Percentiles rank a stretch among this genome's conserved stretches.
Evolutionary conservation across 139 green algal genomes (phyloP).

Genomic region (Chlamydomonas schloesseri): DNA sequence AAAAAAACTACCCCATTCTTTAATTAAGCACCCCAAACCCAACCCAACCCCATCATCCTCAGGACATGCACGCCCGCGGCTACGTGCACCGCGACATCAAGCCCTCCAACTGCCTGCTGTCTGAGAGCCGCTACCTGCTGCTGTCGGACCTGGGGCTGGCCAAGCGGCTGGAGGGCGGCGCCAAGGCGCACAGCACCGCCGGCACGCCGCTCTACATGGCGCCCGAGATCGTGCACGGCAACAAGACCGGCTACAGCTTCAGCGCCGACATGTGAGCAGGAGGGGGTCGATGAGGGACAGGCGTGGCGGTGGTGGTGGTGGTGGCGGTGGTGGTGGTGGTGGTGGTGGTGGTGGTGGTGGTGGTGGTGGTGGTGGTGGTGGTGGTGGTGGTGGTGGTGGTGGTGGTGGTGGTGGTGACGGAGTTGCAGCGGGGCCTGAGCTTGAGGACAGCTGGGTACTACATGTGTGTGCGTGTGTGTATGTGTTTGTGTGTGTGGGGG

Average conservation of each 20-base stretch:
- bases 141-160: constrained; percentile 52
- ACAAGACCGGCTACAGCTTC: constrained; percentile 43
- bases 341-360: too few relatives aligned
- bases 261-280: constrained; percentile 45
- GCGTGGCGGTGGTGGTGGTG: too few relatives aligned
- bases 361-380: too few relatives aligned
- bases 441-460: too few relatives aligned
- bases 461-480: too few relatives aligned
- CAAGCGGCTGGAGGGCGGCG: constrained; percentile 32
- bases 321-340: too few relatives aligned
- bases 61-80: constrained; percentile 85
- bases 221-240: constrained; percentile 47
- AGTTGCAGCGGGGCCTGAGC: too few relatives aligned
- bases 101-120: constrained; percentile 56
- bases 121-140: constrained; percentile 49
- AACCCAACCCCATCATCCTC: background rate
- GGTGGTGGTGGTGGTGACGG: too few relatives aligned
- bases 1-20: too few relatives aligned
- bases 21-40: background rate
- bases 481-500: too few relatives aligned
- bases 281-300: too few relatives aligned
- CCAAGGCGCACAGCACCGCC: constrained; percentile 11
- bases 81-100: constrained; percentile 90
- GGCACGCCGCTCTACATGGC: constrained; percentile 54
- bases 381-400: too few relatives aligned